A percentile compares a stretch with the other conserved stretches of the same genome.
Evolutionary conservation across 2,329 filamentous ascomycete genomes (phyloP).

Genomic region (Penicillium sp.): DNA sequence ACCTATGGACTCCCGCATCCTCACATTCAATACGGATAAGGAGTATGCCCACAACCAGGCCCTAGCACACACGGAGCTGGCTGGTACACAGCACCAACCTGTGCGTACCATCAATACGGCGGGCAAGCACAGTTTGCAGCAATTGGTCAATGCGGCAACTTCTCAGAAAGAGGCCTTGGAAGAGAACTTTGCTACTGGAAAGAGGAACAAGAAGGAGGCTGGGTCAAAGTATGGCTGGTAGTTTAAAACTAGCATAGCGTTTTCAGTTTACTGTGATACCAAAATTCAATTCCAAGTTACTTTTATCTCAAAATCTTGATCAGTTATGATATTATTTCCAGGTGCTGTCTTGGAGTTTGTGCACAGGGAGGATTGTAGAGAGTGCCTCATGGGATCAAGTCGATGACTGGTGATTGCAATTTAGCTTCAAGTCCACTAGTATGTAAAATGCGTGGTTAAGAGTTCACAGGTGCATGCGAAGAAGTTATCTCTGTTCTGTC

Average conservation of each 20-base stretch:
- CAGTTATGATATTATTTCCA: not conserved
- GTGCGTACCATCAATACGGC: constrained; percentile 76
- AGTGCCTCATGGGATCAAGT: not conserved
- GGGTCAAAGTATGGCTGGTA: constrained; percentile 82
- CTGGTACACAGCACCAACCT: constrained; percentile 68
- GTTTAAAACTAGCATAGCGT: constrained; percentile 10
- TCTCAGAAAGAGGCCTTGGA: constrained; percentile 84
- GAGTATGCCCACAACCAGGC: constrained; percentile 86
- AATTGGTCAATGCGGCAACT: constrained; percentile 79
- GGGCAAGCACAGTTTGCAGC: constrained; percentile 81
- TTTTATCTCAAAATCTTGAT: not conserved
- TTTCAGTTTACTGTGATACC: constrained; percentile 13
- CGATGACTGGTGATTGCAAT: not conserved
- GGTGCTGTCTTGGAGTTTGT: not conserved
- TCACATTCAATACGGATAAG: constrained; percentile 84
- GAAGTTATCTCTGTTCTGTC: no score
- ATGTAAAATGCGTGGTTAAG: no score
- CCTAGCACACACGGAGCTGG: constrained; percentile 57
- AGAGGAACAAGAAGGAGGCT: constrained; percentile 76
- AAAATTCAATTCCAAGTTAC: not conserved
- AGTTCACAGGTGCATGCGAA: no score
- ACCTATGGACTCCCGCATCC: constrained; percentile 61
- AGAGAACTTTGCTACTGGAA: constrained; percentile 83
- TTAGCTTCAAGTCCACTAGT: no score
- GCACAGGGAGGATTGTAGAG: not conserved